Evolutionary conservation across 2,329 filamentous ascomycete genomes (phyloP), one percentile per base, ranked within the genome.

Genomic region (Beauveria caledonica): DNA sequence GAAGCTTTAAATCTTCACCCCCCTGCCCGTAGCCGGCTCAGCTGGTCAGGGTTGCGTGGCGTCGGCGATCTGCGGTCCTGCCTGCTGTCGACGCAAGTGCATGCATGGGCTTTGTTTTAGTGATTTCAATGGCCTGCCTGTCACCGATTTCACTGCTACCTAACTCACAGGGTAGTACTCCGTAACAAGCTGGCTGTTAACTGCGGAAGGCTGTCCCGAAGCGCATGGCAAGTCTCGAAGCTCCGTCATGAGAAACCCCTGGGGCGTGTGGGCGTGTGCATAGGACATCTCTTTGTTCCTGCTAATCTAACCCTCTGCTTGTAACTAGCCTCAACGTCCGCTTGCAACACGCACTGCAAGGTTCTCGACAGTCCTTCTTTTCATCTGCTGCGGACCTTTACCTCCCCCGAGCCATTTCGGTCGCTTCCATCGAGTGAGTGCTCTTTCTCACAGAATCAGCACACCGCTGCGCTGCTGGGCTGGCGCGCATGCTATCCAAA

Each of bases 21-120:
- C 49, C 58, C 58, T 33, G 23, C 19, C 44, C 9, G 10, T 10
- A 53, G 46, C 33, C 27, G 60, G 52, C 53, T 61, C 60, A 61
- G 60, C 60, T 61, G 60, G 60, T 56, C 60, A 61, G 60, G 60
- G 60, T 61, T 61, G 39, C 29, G 53, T 61, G 60, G 60, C 60
- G 60, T 52, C 48, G 53, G 52, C 40, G 52, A 57, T 57, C 60
- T 57, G 60, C 48, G 53, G 48, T 29, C 51, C 52, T 52, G 39
- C 42, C 50, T 60, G 19, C 33, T 27, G 42, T 21, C 57, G 48
- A 33, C 19, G 17, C 33, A 21, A 57, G n/a, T 36, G 33, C 21
- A 36, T 57, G 21, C 45, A 45, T 48, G 23, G 55, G 36, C 53
- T 36, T 36, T 56, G 17, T 46, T 56, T 56, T 56, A 36, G 40